Evolutionary conservation across 2,329 filamentous ascomycete species (phyloP), one percentile per base, ranked within the genome.

Genomic region (Thelonectria olida): DNA sequence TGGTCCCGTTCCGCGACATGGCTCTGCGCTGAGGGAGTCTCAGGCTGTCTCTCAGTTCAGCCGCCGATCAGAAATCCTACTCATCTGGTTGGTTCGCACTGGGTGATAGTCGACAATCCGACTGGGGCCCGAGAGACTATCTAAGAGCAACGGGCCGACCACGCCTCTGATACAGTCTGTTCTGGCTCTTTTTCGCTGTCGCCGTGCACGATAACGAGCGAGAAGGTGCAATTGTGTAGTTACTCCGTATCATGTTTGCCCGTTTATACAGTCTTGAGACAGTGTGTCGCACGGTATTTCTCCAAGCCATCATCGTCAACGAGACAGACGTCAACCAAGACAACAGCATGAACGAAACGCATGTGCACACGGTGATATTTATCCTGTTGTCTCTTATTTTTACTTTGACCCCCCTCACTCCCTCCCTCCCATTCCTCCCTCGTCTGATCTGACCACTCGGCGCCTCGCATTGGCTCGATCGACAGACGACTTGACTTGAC

Each of bases 41-140:
- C n/a, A n/a, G n/a, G 68, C 57, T 71, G 69, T 73, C 70, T 75
- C 70, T 68, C 67, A 12, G n/a, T n/a, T 36, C 34, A 64, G 63
- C 68, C 66, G 71, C 67, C 70, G 73, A 72, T 74, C 73, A 63
- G 48, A 59, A 65, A 59, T 63, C 58, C 60, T 41, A 45, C 28
- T 41, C 13, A 36, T 61, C 54, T 67, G 65, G 63, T 70, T 71
- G 65, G 68, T 44, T 58, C 44, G 15, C 55, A 42, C 25, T 48
- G 47, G 54, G 62, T 56, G n/a, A 54, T 47, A 44, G 20, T 55
- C 48, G 38, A 31, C 44, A 56, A 10, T 49, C 31, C 20, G 47
- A 23, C 27, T 38, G 15, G 45, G n/a, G 38, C 22, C 31, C 45
- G 55, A 48, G 20, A 58, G 49, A 41, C 42, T 36, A 58, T 47